Percentiles rank a stretch among this genome's conserved stretches.
phyloP scores from a whole-genome alignment of 1,139 yeast species.

The Sugiyamaella novakii region DNA sequence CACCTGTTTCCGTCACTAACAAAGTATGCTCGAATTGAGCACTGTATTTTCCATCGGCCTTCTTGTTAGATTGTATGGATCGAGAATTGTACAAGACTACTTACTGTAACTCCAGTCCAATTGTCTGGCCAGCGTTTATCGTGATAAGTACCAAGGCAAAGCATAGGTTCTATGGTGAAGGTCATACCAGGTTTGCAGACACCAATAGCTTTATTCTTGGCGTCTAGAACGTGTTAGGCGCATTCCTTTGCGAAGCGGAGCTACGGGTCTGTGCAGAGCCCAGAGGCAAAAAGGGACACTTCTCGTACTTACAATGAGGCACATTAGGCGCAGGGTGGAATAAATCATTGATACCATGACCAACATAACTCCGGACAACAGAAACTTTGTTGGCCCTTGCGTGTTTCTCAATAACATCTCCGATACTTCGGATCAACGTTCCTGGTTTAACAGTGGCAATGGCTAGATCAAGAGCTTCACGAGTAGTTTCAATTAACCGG shows the following conservation, averaged over 20 bases:
- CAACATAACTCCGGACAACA: slow-evolving; percentile 88
- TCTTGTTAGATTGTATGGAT: background rate
- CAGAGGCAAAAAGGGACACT: too few relatives aligned
- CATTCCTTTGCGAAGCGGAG: background rate
- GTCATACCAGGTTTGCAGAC: slow-evolving; percentile 95
- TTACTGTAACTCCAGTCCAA: slow-evolving; percentile 87
- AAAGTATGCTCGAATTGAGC: slow-evolving; percentile 95
- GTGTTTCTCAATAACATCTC: slow-evolving; percentile 84
- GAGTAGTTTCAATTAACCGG: slow-evolving; percentile 88
- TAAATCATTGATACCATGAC: slow-evolving; percentile 86
- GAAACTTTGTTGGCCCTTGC: slow-evolving; percentile 79
- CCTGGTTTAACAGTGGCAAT: slow-evolving; percentile 91
- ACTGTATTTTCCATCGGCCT: slow-evolving; percentile 71
- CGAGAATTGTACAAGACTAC: background rate
- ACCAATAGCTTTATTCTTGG: slow-evolving; percentile 90
- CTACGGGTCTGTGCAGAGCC: background rate
- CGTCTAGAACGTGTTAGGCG: slow-evolving; percentile 42
- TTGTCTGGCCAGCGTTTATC: slow-evolving; percentile 96
- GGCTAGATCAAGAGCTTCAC: slow-evolving; percentile 85
- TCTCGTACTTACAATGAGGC: slow-evolving; percentile 77
- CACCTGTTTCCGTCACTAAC: slow-evolving; percentile 90
- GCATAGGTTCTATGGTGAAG: slow-evolving; percentile 98
- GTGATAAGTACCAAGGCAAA: slow-evolving; percentile 79
- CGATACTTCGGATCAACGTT: slow-evolving; percentile 79
- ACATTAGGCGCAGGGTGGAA: slow-evolving; percentile 94